Base-by-base conservation (phyloP, 2,329 filamentous ascomycete genomes). In the Colletotrichum cuscutae region DNA sequence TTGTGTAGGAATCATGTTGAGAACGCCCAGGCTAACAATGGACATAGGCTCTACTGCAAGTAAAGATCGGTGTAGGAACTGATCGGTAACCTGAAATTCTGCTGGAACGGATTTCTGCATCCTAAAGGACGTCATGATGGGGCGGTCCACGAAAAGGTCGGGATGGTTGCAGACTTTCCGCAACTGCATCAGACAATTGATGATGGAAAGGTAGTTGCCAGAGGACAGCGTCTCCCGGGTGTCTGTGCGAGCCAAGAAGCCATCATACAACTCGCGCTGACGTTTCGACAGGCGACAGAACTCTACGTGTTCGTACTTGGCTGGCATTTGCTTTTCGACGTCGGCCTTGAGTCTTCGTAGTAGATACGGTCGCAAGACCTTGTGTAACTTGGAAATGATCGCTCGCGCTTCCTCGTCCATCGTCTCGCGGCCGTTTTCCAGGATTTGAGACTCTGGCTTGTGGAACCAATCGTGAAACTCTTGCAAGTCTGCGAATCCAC, bases 151-250 rank as follows among this genome's bases (percentile, higher is more conserved):
- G 78, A 99, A 99, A 9, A 99, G 88, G 82, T 99, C 97, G 0
- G 97, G 97, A 79, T 99, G 97, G 77, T 99, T 99, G 87, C 97
- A 99, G 64, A 99, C 97, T 81, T 98, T 98, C 61, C 97, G 92
- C 65, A 99, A 87, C 80, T 98, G 97, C 95, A 99, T 98, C 64
- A 99, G 85, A 82, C 97, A 98, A 81, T 98, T 98, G 83, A 98
- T 98, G 80, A 99, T 98, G 22, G 95, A 98, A 75, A 99, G 90
- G 81, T 98, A 98, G 78, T 98, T 99, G 32, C 97, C 97, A 1
- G 94, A 97, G 3, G 94, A 90, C 22, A 99, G 86, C 0, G 95
- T 98, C 72, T 95, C 93, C 75, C 95, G 92, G 0, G 97, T 98
- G 77, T 98, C 95, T 4, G 93, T 93, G 68, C 95, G 92, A 42